Evolutionary conservation across 495 filamentous ascomycete species (phyloP), one percentile per base, ranked within the genome.

Genomic region (Penicillium psychrofluorescens): DNA sequence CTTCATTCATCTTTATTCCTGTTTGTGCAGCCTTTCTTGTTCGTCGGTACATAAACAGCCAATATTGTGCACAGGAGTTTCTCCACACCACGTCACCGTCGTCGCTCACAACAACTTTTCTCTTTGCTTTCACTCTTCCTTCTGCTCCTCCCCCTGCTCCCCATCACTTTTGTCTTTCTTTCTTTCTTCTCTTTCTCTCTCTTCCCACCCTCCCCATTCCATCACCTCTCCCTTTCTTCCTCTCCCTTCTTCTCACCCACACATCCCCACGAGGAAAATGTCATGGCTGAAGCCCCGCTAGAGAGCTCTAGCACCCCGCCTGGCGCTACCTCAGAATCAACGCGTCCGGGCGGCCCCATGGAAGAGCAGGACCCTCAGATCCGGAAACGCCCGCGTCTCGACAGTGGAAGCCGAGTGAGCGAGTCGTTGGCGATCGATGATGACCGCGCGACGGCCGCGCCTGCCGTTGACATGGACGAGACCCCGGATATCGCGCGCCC

Each of bases 381-480:
- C 48, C 72, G 78, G 55, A 83, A 83, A 64, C 76, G 79, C 48
- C 79, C 76, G 38, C 78, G 79, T 55, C 71, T 83, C 43, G 78
- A 83, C 59, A 77, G 68, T 59, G 76, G 75, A 49, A 68, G 64
- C 50, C 61, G 63, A 45, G 57, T 64, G 33, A 63, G 63, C 41
- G 65, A 68, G 60, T 58, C 61, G 11, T 67, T 74, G 62, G 74
- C 71, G 6, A 54, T 61, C 13, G 66, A 74, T 52, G 49, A 58
- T 45, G 44, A 59, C 30, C 40, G 48, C 15, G 50, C 54, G 34
- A 41, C 59, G 40, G 56, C 59, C 54, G 63, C 57, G 50, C 59
- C 55, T 61, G 55, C 62, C 45, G 36, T 50, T 11, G 40, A 55
- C 33, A 61, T 66, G 38, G 54, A 67, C 45, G 53, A 63, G 40